Evolutionary conservation across 1,139 yeast genomes (phyloP).

Genomic region (Waltiozyma solani): DNA sequence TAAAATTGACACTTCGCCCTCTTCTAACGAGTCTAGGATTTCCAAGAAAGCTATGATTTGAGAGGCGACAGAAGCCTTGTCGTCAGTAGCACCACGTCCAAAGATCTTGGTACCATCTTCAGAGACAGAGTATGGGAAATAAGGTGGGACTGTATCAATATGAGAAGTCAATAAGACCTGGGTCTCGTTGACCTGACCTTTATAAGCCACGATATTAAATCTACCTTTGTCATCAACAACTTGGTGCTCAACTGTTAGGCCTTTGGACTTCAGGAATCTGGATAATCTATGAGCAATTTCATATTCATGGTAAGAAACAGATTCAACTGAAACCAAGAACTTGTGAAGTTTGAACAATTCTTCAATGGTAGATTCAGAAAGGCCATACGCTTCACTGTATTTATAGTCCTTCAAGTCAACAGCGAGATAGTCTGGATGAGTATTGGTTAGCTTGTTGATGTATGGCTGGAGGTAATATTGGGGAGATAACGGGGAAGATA

Average conservation of each 20-base stretch:
- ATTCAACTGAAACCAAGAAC: constrained; percentile 4
- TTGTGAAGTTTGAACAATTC: constrained; percentile 7
- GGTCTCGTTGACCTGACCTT: constrained; percentile 29
- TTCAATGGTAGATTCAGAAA: constrained; percentile 2
- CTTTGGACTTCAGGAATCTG: constrained; percentile 27
- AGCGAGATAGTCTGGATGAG: no score
- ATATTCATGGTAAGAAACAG: constrained; percentile 5
- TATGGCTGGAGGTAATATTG: no score
- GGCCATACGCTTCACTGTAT: background rate
- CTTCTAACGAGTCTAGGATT: constrained; percentile 27
- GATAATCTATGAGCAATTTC: constrained; percentile 4
- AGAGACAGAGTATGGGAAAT: constrained; percentile 31
- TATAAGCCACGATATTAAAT: constrained; percentile 46
- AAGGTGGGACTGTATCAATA: constrained; percentile 69
- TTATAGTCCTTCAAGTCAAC: background rate
- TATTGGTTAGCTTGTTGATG: no score
- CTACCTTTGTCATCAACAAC: constrained; percentile 25
- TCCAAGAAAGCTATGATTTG: constrained; percentile 43
- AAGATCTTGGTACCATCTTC: constrained; percentile 37
- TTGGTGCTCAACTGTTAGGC: constrained; percentile 40
- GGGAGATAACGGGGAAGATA: no score
- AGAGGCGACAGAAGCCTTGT: constrained; percentile 55
- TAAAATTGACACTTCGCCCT: constrained; percentile 46
- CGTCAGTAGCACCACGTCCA: constrained; percentile 60
- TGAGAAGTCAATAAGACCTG: constrained; percentile 49